Percentiles rank a stretch among this genome's conserved stretches.
Evolutionary conservation across 768 basidiomycete genomes (phyloP).

Genomic region (Lactifluus subvellereus): DNA sequence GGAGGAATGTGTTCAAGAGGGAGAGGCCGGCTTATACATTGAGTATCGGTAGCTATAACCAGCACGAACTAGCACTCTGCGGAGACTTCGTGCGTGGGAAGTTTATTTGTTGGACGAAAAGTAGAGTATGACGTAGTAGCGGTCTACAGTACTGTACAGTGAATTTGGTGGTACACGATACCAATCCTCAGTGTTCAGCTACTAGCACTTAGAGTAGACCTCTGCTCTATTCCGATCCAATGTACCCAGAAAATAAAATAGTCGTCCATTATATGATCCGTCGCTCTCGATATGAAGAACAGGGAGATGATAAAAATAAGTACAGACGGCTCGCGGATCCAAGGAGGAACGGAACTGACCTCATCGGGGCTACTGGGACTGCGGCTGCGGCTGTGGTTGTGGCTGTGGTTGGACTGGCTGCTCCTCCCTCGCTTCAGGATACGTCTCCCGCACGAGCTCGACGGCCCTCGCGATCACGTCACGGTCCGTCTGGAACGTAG

Average conservation of each 20-base stretch:
- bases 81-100: too few species aligned
- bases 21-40: too few species aligned
- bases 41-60: too few species aligned
- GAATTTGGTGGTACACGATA: too few species aligned
- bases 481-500: conserved; percentile 16
- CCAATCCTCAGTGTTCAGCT: too few species aligned
- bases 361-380: not conserved
- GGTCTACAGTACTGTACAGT: too few species aligned
- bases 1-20: too few species aligned
- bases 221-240: not conserved
- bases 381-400: not conserved
- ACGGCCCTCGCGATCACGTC: conserved; percentile 10
- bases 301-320: not conserved
- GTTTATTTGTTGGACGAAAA: too few species aligned
- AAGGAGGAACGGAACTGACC: not conserved
- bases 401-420: not conserved
- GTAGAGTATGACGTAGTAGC: too few species aligned
- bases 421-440: conserved; percentile 5
- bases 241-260: not conserved
- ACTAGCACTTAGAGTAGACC: too few species aligned
- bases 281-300: not conserved
- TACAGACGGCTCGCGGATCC: not conserved
- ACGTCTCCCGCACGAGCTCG: conserved; percentile 12
- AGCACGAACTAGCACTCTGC: too few species aligned
- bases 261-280: not conserved